Evolutionary conservation across 2,329 filamentous ascomycete species (phyloP).

Genomic region (Xylaria sp.): DNA sequence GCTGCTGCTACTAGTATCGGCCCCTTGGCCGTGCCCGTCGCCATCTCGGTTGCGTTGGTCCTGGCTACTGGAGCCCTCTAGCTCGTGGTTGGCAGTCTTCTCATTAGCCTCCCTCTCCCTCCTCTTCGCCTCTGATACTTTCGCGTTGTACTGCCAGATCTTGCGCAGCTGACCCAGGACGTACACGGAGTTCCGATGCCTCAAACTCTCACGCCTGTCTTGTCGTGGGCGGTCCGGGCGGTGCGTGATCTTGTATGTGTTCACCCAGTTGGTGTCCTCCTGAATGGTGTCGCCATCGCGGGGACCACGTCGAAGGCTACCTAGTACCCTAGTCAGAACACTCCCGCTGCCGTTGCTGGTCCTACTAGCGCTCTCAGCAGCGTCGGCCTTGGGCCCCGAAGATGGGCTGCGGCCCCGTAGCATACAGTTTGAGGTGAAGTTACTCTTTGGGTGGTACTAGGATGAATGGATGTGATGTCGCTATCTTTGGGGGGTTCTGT

Average conservation of each 20-base stretch:
- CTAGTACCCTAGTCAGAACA: conserved; percentile 28
- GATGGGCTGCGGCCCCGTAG: conserved; percentile 18
- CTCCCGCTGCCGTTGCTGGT: conserved; percentile 13
- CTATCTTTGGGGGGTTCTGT: neutral
- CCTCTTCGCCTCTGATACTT: conserved; percentile 22
- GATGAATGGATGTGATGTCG: neutral
- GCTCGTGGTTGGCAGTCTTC: neutral
- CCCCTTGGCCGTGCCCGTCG: neutral
- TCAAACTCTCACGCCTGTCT: conserved; percentile 15
- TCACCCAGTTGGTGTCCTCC: conserved; percentile 21
- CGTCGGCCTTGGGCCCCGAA: conserved; percentile 5
- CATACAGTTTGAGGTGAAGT: conserved; percentile 7
- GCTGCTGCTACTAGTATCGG: neutral
- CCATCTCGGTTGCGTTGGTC: neutral
- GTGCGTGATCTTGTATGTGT: conserved; percentile 34
- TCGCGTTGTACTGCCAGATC: conserved; percentile 27
- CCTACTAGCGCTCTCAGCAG: conserved; percentile 8
- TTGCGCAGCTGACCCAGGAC: conserved; percentile 23
- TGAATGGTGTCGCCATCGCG: conserved; percentile 2
- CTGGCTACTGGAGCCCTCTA: neutral
- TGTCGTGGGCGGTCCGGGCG: conserved; percentile 27
- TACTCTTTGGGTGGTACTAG: neutral
- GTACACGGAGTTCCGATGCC: conserved; percentile 22
- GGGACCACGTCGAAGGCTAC: conserved; percentile 17
- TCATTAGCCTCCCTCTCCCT: conserved; percentile 16